Evolutionary conservation across 139 green algal genomes (phyloP), one percentile per base, ranked within the genome.

Genomic region (Chlamydomonas schloesseri): DNA sequence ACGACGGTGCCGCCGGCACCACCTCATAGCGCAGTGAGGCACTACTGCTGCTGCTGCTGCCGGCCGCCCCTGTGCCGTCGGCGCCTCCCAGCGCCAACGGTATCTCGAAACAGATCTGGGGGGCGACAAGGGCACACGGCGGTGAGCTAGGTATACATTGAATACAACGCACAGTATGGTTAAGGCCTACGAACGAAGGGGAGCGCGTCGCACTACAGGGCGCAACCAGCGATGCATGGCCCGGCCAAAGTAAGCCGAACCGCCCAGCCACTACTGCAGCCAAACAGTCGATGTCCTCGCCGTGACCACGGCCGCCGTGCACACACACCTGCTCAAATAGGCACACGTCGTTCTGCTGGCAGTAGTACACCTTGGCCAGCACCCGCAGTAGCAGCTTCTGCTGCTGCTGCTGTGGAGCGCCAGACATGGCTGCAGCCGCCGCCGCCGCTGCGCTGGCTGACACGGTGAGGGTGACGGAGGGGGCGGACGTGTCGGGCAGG

Each of bases 321-420:
- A 50, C 42, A 50, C 65, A 82, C 18, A 97, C 81, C 47, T 94
- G 90, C 58, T 97, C 88, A 68, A 95, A 96, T 55, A 98, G 80
- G 83, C 94, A 97, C 37, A 96, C 94, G 47, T 91, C 89, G 50
- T 88, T 78, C 29, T 96, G 77, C 79, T 94, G 89, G 94, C 94
- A 97, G 88, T 94, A 97, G 79, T 96, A 97, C 37, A 98, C 88
- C 79, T 89, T 91, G 62, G 71, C 69, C 28, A 90, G 29, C 60
- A 94, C 71, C 34, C 64, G 81, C 28, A 87, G 70, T 26, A 85
- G 53, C 34, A 77, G 31, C 29, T 75, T 69, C 55, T 33, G 24
- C 34, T 31, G 31, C 29, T 75, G 75, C 55, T 33, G 24, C 34
- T 31, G 34, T 8, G 62, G 62, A 34, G 28, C 6, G 34, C 75